Evolutionary conservation across 2,329 filamentous ascomycete genomes (phyloP).

Genomic region (Aspergillus transmontanensis): DNA sequence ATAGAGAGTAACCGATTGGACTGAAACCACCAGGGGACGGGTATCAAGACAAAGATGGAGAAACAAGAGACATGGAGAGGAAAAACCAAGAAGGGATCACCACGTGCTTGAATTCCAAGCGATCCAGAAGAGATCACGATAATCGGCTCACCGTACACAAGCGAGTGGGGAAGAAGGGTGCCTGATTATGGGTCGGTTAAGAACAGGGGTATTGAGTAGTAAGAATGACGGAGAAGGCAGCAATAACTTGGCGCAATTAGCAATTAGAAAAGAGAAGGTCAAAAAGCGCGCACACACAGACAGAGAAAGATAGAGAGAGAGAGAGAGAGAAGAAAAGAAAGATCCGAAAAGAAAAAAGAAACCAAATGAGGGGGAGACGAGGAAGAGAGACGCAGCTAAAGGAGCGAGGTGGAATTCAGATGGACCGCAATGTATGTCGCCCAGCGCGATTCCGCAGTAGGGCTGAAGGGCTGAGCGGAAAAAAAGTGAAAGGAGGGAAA

Average conservation of each 20-base stretch:
- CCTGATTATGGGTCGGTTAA: not conserved
- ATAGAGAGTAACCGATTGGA: not conserved
- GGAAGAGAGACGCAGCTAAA: not conserved
- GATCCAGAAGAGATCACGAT: not conserved
- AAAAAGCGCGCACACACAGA: not conserved
- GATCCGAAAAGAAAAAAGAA: not conserved
- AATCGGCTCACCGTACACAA: not conserved
- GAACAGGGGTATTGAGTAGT: not conserved
- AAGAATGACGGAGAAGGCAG: not conserved
- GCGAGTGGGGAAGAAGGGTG: not conserved
- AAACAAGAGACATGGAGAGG: not conserved
- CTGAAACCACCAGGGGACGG: not conserved
- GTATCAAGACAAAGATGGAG: not conserved
- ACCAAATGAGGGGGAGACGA: not conserved
- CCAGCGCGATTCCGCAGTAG: not conserved
- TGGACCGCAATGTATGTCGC: not conserved
- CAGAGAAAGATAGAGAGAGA: not conserved
- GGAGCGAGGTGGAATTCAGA: not conserved
- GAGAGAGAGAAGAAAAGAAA: not conserved
- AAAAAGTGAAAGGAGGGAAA: not conserved
- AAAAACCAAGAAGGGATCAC: not conserved
- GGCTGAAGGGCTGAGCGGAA: not conserved
- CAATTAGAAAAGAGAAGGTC: not conserved
- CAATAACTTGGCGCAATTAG: conserved; percentile 3
- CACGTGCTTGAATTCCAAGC: not conserved